A percentile compares a stretch with the other conserved stretches of the same genome.
These are phyloP conservation scores for Tilletia horrida DNA, from an alignment of 1,284 basidiomycete species.

Conservation along the genomic window DNA sequence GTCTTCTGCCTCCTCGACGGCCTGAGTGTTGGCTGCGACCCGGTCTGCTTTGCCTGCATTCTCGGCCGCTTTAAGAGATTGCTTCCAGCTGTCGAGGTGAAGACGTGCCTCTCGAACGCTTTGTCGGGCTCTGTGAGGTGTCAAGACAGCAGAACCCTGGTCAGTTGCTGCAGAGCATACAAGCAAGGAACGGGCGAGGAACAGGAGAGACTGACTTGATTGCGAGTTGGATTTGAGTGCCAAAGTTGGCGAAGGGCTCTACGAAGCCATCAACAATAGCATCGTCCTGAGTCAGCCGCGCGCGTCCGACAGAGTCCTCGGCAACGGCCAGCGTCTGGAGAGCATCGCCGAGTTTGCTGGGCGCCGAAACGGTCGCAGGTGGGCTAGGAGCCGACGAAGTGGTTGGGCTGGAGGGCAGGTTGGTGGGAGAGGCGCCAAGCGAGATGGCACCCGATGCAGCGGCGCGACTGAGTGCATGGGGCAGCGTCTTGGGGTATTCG, in stretches of 20 bases:
- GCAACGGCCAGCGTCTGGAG: slow-evolving; percentile 75
- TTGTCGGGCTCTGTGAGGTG: slow-evolving; percentile 40
- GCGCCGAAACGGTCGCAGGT: slow-evolving; percentile 27
- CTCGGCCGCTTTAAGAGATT: slow-evolving; percentile 47
- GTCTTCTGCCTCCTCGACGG: slow-evolving; percentile 55
- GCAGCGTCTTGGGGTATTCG: slow-evolving; percentile 73
- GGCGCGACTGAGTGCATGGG: slow-evolving; percentile 84
- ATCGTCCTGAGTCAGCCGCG: slow-evolving; percentile 77
- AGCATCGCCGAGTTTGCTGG: slow-evolving; percentile 62
- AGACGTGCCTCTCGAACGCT: slow-evolving; percentile 49
- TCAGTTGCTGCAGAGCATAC: not conserved
- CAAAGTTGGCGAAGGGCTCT: slow-evolving; percentile 68
- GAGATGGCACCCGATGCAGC: slow-evolving; percentile 67
- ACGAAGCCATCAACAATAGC: slow-evolving; percentile 73
- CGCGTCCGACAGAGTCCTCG: slow-evolving; percentile 82
- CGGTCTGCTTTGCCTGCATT: slow-evolving; percentile 31
- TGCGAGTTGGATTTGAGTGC: slow-evolving; percentile 49
- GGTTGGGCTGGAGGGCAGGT: slow-evolving; percentile 28
- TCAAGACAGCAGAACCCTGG: not conserved
- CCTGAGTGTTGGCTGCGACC: slow-evolving; percentile 20
- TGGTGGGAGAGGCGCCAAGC: slow-evolving; percentile 47
- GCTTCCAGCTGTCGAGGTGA: slow-evolving; percentile 51
- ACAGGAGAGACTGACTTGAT: slow-evolving; percentile 31
- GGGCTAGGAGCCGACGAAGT: slow-evolving; percentile 19
- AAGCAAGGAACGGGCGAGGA: not conserved